These are phyloP conservation scores for Cyanidiococcus yangmingshanensis DNA, from an alignment of 23 red algal genomes.

Conservation along the genomic window DNA sequence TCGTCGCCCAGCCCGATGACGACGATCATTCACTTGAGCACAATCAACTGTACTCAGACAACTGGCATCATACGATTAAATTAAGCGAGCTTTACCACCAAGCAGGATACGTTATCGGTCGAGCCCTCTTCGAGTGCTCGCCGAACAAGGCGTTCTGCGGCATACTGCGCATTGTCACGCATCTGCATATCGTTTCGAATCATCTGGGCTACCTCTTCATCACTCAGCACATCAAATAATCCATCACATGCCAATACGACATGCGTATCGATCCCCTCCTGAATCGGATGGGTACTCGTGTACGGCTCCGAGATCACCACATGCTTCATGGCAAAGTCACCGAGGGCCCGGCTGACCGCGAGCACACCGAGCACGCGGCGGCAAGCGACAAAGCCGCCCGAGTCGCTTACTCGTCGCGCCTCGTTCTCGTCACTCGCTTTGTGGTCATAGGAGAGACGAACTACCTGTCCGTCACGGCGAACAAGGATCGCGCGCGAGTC, in stretches of 20 bases:
- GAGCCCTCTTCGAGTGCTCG: neutral
- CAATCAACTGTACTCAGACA: too few species aligned
- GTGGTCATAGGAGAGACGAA: conserved; percentile 71
- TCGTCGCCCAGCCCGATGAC: too few species aligned
- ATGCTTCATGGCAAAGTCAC: conserved; percentile 84
- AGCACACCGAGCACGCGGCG: conserved; percentile 75
- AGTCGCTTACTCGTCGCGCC: conserved; percentile 38
- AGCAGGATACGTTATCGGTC: conserved; percentile 13
- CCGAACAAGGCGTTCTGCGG: conserved; percentile 2
- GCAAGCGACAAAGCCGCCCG: conserved; percentile 61
- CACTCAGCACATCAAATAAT: conserved; percentile 85
- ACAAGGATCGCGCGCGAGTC: conserved; percentile 74
- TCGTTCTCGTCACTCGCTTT: conserved; percentile 52
- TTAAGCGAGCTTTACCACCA: conserved; percentile 1
- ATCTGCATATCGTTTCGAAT: conserved; percentile 7
- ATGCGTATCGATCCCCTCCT: conserved; percentile 48
- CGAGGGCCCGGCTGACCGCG: conserved; percentile 74
- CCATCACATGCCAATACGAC: conserved; percentile 90
- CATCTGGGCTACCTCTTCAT: conserved; percentile 40
- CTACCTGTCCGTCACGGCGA: conserved; percentile 38
- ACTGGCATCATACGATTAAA: too few species aligned
- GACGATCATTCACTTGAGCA: too few species aligned
- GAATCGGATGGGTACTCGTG: conserved; percentile 34
- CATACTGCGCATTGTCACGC: neutral
- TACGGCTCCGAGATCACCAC: conserved; percentile 56